phyloP scores from a whole-genome alignment of 176 grass and related monocot species.

The Ensete ventricosum region DNA sequence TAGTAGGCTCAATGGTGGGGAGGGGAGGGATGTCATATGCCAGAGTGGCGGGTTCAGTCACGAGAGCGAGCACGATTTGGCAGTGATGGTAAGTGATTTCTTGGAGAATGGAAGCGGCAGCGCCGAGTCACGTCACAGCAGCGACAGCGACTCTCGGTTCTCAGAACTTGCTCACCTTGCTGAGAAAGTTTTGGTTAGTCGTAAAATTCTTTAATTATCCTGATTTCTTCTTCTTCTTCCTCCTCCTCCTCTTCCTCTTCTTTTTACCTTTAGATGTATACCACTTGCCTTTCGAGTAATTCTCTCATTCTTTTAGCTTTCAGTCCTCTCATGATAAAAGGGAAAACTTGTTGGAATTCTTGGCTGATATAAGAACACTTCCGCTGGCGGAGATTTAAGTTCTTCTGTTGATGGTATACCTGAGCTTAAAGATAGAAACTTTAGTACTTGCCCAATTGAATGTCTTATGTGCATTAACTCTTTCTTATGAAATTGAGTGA shows the following conservation, averaged over 20 bases:
- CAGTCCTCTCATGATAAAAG: no score
- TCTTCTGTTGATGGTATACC: no score
- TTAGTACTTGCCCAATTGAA: no score
- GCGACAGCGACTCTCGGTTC: conserved; percentile 59
- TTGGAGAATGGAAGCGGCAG: conserved; percentile 59
- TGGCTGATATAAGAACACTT: no score
- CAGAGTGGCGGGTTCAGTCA: conserved; percentile 45
- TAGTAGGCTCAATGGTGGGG: no score
- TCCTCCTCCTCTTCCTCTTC: background rate
- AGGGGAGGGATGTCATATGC: conserved; percentile 7
- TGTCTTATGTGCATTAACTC: no score
- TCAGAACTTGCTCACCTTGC: conserved; percentile 70
- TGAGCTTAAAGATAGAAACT: no score
- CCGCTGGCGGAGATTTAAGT: no score
- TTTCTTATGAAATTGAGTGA: no score
- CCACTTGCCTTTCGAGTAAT: background rate
- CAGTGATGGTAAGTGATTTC: conserved; percentile 80
- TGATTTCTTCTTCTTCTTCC: background rate
- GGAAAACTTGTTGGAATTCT: no score
- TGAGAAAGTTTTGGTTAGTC: conserved; percentile 55
- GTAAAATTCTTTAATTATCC: background rate
- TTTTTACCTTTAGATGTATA: background rate
- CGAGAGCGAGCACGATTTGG: conserved; percentile 73
- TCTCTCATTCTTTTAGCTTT: background rate
- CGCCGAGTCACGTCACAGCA: conserved; percentile 62